Base-by-base conservation (phyloP, 768 basidiomycete genomes). In the Mycena capillaripes region DNA sequence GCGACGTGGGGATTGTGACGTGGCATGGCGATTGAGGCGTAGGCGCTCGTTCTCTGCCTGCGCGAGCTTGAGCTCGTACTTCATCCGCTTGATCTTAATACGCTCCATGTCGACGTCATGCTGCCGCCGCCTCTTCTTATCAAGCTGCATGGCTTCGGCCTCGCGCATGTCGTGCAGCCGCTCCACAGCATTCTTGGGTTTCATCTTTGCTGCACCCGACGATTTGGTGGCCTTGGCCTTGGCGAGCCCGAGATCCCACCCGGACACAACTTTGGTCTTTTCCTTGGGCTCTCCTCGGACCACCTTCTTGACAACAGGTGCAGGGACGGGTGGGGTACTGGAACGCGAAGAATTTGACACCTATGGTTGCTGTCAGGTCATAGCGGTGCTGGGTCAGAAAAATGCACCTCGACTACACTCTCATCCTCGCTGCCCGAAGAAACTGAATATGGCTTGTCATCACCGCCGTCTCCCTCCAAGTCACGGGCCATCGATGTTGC, bases 151-250 rank as follows among this genome's bases (percentile, higher is more conserved):
- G 4, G 56, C 44, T 36, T 66, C 65, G 7, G 27, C 17, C 55
- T 66, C 65, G 3, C 65, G 65, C 16, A 66, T 30, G 34, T 67
- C 56, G 19, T 59, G 58, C 56, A 67, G 0, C 12, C 66, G 66
- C 3, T 67, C 66, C 19, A 67, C 9, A 5, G 56, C 44, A 0
- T 23, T 67, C 19, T 16, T 30, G 1, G 56, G 66, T 19, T 59
- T 50, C 34, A 50, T 67, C 53, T 40, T 66, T 8, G 19, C 36
- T 14, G 52, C 63, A 1, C 19, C 9, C 17, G 38, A 29, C 7
- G 53, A 11, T 10, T 56, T 56, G 7, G 64, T 40, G 53, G 23
- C 52, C 19, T 55, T 65, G 27, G 19, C 25, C 52, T 42, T 65
- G 62, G 63, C 50, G 7, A 65, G 23, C 2, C 63, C 63, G 9